Conservation (phyloP, 441 rosid species). For the Populus hybrid region DNA sequence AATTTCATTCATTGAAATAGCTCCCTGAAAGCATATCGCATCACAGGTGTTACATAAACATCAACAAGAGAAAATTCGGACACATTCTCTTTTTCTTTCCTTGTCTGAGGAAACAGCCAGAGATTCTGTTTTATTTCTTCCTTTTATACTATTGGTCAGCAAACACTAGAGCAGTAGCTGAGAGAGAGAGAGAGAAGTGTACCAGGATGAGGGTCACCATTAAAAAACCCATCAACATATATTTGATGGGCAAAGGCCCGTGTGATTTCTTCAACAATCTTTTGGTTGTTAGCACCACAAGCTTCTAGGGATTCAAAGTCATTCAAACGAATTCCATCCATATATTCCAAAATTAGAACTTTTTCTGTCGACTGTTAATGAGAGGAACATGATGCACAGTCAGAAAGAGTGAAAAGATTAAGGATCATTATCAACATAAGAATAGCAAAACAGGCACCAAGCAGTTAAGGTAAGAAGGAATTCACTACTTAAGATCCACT, state of each 20-base stretch:
- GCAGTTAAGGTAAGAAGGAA: neutral
- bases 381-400: constrained; percentile 15
- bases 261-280: constrained; percentile 88
- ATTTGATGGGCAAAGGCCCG: constrained; percentile 99
- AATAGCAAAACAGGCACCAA: neutral
- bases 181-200: constrained; percentile 8
- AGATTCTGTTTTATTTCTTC: neutral
- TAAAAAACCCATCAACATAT: constrained; percentile 93
- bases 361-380: constrained; percentile 74
- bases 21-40: neutral
- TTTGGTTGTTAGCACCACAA: constrained; percentile 76
- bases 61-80: neutral
- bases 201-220: constrained; percentile 99
- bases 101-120: neutral
- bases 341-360: constrained; percentile 86
- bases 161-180: neutral
- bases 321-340: constrained; percentile 97
- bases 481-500: neutral
- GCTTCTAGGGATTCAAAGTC: constrained; percentile 72
- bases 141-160: neutral
- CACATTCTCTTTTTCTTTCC: neutral
- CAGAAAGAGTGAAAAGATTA: constrained; percentile 13
- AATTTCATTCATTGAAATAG: neutral
- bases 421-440: constrained; percentile 7
- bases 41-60: neutral